Evolutionary conservation across 2,329 filamentous ascomycete species (phyloP), one percentile per base, ranked within the genome.

Genomic region (Paraphaeosphaeria minitans): DNA sequence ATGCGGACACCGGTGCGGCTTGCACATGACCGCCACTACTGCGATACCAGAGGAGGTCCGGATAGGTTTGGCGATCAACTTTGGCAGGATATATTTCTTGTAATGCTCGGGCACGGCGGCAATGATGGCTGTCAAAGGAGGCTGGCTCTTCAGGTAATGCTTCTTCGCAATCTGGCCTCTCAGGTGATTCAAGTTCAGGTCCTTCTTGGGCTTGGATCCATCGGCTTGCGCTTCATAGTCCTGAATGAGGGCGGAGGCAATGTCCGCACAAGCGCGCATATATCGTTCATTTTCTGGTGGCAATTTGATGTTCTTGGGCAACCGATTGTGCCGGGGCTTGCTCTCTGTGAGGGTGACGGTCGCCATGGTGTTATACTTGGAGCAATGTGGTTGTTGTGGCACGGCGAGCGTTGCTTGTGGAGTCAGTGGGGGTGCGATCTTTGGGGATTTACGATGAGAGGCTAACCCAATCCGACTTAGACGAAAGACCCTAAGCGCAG

Each of bases 11-110:
- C 95, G 85, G 77, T 99, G 95, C 24, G 95, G 95, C 78, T 99
- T 99, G 85, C 95, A 98, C 95, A 99, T 99, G 67, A 99, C 96
- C 45, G 96, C 95, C 48, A 99, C 95, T 9, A 99, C 95, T 2
- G 95, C 95, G 69, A 99, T 99, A 58, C 95, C 95, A 53, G 93
- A 97, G 0, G 94, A 96, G 16, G 94, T 97, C 69, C 91, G 85
- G 60, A 99, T 98, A 1, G 95, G 95, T 79, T 99, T 99, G 27
- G 96, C 95, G 68, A 99, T 93, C 62, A 99, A 83, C 79, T 97
- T 97, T 21, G 93, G 95, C 62, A 98, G 80, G 61, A 99, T 97
- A 72, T 98, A 98, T 81, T 98, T 99, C 83, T 98, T 99, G 81
- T 98, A 97, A 77, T 98, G 93, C 76, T 99, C 95, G n/a, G 96